Evolutionary conservation across 495 filamentous ascomycete species (phyloP).

Genomic region (Cetradonia linearis): DNA sequence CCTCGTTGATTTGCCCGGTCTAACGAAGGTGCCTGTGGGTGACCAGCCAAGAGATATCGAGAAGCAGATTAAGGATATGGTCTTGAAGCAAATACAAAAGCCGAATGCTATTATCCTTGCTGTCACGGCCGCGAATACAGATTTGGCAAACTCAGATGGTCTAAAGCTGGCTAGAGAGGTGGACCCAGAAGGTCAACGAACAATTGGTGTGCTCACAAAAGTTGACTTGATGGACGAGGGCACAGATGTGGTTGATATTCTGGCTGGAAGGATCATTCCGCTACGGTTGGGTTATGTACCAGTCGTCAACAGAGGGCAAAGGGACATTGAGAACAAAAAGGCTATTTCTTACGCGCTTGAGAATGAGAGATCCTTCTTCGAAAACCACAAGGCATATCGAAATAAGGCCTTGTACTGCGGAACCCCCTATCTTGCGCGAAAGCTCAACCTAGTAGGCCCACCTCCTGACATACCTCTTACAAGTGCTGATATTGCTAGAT

Average conservation of each 20-base stretch:
- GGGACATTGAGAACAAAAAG: constrained; percentile 96
- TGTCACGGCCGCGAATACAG: constrained; percentile 91
- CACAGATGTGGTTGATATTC: constrained; percentile 97
- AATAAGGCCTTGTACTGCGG: constrained; percentile 99
- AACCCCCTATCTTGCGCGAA: constrained; percentile 91
- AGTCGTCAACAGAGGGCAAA: constrained; percentile 97
- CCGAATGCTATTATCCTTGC: constrained; percentile 96
- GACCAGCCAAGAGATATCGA: constrained; percentile 99
- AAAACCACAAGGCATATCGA: constrained; percentile 94
- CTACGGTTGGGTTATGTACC: constrained; percentile 93
- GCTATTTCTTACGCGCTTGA: constrained; percentile 88
- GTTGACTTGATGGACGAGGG: constrained; percentile 99
- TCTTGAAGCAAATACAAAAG: constrained; percentile 96
- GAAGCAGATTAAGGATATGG: constrained; percentile 95
- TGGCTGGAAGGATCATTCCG: constrained; percentile 95
- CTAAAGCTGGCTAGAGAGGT: constrained; percentile 95
- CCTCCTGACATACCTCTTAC: not conserved
- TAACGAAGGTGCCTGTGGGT: constrained; percentile 96
- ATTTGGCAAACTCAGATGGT: constrained; percentile 97
- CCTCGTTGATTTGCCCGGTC: constrained; percentile 89
- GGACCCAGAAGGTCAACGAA: constrained; percentile 94
- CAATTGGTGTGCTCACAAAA: constrained; percentile 97
- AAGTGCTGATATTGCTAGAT: constrained; percentile 45
- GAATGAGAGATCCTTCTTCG: constrained; percentile 93
- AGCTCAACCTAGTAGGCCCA: constrained; percentile 71